Percentiles rank a stretch among this genome's conserved stretches.
These are phyloP conservation scores for Coniophora puteana DNA, from an alignment of 1,284 basidiomycete species.

Conservation along the genomic window DNA sequence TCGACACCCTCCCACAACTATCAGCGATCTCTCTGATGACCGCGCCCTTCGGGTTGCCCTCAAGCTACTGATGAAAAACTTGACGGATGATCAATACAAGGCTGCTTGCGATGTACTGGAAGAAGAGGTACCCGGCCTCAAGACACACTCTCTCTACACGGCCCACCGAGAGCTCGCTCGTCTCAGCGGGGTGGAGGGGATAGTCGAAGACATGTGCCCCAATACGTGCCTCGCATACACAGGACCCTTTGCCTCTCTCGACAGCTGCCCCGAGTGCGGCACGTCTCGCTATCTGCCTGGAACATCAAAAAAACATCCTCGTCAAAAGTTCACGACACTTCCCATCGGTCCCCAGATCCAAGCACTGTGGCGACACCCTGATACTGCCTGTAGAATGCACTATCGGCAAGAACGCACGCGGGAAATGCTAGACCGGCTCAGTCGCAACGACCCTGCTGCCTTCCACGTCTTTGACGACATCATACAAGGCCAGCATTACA, in stretches of 20 bases:
- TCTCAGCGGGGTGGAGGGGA: constrained; percentile 1
- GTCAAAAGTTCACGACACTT: constrained; percentile 27
- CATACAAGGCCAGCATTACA: no score
- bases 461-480: no score
- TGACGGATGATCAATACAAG: no score
- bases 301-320: constrained; percentile 9
- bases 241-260: constrained; percentile 6
- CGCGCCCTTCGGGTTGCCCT: no score
- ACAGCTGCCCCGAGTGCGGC: constrained; percentile 16
- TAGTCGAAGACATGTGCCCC: constrained; percentile 5
- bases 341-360: constrained; percentile 35
- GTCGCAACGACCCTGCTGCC: constrained; percentile 3
- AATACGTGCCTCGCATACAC: constrained; percentile 11
- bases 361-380: constrained; percentile 19
- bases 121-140: no score
- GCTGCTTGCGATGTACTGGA: no score
- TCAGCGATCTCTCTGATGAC: no score
- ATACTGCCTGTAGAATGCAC: constrained; percentile 19
- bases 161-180: no score
- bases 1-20: no score
- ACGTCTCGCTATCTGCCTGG: constrained; percentile 13
- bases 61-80: no score
- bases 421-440: constrained; percentile 5
- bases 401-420: constrained; percentile 9
- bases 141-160: no score